These are phyloP conservation scores for Diaporthe amygdali DNA, from an alignment of 2,329 filamentous ascomycete species.

Conservation along the genomic window DNA sequence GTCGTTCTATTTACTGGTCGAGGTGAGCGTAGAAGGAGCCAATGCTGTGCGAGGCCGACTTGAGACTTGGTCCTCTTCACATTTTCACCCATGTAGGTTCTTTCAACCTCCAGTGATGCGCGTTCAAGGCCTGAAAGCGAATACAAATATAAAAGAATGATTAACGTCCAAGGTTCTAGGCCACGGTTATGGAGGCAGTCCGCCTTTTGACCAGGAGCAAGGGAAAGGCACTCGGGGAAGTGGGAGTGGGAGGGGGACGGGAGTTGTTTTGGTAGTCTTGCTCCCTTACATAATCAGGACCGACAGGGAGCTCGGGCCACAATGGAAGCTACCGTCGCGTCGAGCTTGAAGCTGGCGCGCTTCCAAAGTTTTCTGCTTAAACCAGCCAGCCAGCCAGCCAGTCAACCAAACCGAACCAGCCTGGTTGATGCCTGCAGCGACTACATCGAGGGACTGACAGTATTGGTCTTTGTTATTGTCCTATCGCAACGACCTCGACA, in stretches of 20 bases:
- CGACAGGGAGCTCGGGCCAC: not conserved
- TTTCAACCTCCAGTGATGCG: too few species aligned
- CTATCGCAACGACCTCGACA: not conserved
- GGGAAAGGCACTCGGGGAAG: too few species aligned
- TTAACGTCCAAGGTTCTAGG: too few species aligned
- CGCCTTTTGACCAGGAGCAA: too few species aligned
- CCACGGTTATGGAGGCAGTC: too few species aligned
- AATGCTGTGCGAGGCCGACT: too few species aligned
- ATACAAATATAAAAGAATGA: too few species aligned
- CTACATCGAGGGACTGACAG: not conserved
- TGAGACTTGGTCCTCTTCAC: too few species aligned
- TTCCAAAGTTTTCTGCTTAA: constrained; percentile 15
- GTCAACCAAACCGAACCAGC: constrained; percentile 1
- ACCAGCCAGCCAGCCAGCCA: not conserved
- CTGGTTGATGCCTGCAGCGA: constrained; percentile 9
- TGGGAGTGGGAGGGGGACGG: not conserved
- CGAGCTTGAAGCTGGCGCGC: constrained; percentile 11
- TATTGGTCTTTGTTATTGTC: not conserved
- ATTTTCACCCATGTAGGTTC: too few species aligned
- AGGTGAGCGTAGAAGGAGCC: not conserved
- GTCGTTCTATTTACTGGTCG: too few species aligned
- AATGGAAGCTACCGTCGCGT: constrained; percentile 1
- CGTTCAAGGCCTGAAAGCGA: too few species aligned
- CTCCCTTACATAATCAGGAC: not conserved
- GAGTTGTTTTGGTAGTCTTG: not conserved